phyloP scores from a whole-genome alignment of 208 protist genomes.

The Trypanosoma cruzi region DNA sequence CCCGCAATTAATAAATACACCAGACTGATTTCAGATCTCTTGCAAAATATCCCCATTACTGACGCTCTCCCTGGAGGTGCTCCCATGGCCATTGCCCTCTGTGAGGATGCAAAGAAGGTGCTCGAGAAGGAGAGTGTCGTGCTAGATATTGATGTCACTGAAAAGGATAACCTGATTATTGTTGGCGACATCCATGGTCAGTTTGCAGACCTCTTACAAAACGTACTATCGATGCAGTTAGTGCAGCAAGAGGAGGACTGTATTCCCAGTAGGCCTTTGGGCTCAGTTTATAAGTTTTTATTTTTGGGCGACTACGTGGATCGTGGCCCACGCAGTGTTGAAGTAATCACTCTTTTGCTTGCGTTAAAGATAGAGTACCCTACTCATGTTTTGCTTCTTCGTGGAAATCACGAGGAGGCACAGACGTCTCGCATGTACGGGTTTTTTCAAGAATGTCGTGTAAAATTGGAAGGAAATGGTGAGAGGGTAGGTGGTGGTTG shows the following conservation, averaged over 20 bases:
- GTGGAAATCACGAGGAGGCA: slow-evolving; percentile 93
- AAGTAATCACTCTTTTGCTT: slow-evolving; percentile 82
- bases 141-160: slow-evolving; percentile 49
- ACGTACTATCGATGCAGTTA: slow-evolving; percentile 66
- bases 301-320: slow-evolving; percentile 99
- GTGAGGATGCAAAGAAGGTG: slow-evolving; percentile 44
- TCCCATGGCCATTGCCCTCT: slow-evolving; percentile 54
- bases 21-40: slow-evolving; percentile 62
- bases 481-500: slow-evolving; percentile 3
- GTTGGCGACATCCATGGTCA: slow-evolving; percentile 91
- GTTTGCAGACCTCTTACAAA: slow-evolving; percentile 78
- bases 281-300: slow-evolving; percentile 77
- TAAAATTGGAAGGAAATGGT: slow-evolving; percentile 39
- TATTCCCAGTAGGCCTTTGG: neutral
- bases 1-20: slow-evolving; percentile 57
- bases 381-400: slow-evolving; percentile 82
- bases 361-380: slow-evolving; percentile 89
- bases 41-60: slow-evolving; percentile 60
- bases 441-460: slow-evolving; percentile 79
- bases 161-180: slow-evolving; percentile 60
- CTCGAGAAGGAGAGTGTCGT: slow-evolving; percentile 54
- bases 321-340: slow-evolving; percentile 85
- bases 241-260: slow-evolving; percentile 28
- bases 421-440: slow-evolving; percentile 87
- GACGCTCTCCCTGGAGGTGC: slow-evolving; percentile 55